Conservation (phyloP, 2,329 filamentous ascomycete genomes). For the Pseudomassariella vexata region DNA sequence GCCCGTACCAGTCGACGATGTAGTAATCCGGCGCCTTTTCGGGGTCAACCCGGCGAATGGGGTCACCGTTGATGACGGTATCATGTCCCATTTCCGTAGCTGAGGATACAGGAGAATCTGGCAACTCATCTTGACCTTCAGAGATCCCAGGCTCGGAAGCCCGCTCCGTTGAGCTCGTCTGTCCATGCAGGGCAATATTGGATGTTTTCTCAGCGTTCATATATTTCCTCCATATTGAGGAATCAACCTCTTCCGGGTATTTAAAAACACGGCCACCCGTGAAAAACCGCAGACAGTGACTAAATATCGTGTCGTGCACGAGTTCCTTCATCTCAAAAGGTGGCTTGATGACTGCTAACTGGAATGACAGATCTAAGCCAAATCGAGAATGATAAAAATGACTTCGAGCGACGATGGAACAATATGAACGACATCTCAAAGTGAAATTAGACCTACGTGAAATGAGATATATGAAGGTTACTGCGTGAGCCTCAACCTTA, state of each 20-base stretch:
- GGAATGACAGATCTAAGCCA: too few relatives aligned
- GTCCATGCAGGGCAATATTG: constrained; percentile 38
- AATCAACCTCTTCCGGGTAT: constrained; percentile 41
- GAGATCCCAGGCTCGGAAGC: not conserved
- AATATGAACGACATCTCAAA: too few relatives aligned
- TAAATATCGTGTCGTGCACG: constrained; percentile 35
- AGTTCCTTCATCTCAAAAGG: constrained; percentile 18
- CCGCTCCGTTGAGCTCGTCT: constrained; percentile 12
- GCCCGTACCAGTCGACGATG: constrained; percentile 15
- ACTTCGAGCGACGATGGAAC: too few relatives aligned
- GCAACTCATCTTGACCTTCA: not conserved
- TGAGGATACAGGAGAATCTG: constrained; percentile 1
- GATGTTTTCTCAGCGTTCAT: constrained; percentile 42
- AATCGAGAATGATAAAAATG: too few relatives aligned
- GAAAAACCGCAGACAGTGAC: constrained; percentile 32
- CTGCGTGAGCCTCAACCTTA: too few relatives aligned
- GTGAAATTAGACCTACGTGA: too few relatives aligned
- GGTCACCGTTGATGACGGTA: constrained; percentile 11
- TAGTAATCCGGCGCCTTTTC: constrained; percentile 40
- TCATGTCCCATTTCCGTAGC: constrained; percentile 9
- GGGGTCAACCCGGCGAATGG: constrained; percentile 29
- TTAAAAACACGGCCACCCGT: constrained; percentile 28
- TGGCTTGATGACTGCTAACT: too few relatives aligned
- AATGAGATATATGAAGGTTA: too few relatives aligned
- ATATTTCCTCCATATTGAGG: constrained; percentile 40